Evolutionary conservation across 2,329 filamentous ascomycete genomes (phyloP), one percentile per base, ranked within the genome.

Genomic region (Mariannaea sp.): DNA sequence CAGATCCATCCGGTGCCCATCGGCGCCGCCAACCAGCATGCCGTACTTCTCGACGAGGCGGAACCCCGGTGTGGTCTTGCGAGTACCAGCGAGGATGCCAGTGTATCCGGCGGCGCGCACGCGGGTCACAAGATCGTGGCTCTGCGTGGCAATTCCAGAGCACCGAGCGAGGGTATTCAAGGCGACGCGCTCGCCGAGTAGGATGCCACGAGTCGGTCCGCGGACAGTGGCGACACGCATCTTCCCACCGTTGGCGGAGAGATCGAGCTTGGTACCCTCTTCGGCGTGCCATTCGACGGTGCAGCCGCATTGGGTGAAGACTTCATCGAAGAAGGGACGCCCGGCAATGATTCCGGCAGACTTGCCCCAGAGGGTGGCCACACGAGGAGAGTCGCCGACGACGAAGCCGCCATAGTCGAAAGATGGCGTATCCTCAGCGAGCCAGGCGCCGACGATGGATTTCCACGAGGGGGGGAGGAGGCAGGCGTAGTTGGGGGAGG

Each of bases 361-460:
- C 71, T 89, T 90, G 56, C 80, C 84, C 74, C 82, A 87, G 32
- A 90, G 80, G 4, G 83, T 88, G 16, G 87, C 87, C 12, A 80
- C 83, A 53, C 83, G 82, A 7, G 76, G 73, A 22, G 75, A 76
- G 32, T 89, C 84, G 59, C 94, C 94, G 19, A 99, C 94, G 6
- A 99, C 94, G 73, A 96, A 99, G 56, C 94, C 94, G 67, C 90
- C 94, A 71, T 96, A 97, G 79, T 99, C 94, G 75, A 96, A 93
- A 47, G 90, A 94, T 4, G 94, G 94, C 3, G 92, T 95, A 76
- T 99, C 94, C 75, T 99, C 94, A 67, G 92, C 89, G 12, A 97
- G 87, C 94, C 94, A 99, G 66, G 83, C 76, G 19, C 87, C 83
- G 58, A 97, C 84, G 61, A 87, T 83, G 43, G 86, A 81, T 71